These are phyloP conservation scores for Sporothrix pallida DNA, from an alignment of 2,329 filamentous ascomycete species.

Conservation along the genomic window DNA sequence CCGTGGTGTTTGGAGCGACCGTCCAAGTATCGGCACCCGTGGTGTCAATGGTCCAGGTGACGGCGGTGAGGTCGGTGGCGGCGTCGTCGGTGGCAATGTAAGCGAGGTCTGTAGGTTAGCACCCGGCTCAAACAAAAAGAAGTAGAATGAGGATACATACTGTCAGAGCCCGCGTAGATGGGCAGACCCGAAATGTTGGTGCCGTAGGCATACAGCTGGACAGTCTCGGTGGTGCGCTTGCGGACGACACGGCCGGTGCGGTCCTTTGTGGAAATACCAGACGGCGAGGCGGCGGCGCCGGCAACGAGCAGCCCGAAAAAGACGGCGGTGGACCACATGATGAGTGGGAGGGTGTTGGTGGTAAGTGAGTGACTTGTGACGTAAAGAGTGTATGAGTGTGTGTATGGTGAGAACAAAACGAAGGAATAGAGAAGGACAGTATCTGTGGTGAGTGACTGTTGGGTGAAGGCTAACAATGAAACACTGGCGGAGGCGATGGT, in stretches of 20 bases:
- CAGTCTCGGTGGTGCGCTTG: conserved; percentile 27
- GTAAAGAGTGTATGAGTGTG: not conserved
- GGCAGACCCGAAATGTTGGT: conserved; percentile 5
- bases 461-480: not conserved
- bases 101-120: conserved; percentile 15
- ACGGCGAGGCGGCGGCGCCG: not conserved
- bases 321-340: not conserved
- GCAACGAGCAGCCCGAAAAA: conserved; percentile 18
- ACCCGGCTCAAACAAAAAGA: not conserved
- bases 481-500: not conserved
- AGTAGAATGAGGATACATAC: not conserved
- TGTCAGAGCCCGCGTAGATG: conserved; percentile 16
- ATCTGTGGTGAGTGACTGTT: not conserved
- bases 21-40: conserved; percentile 27
- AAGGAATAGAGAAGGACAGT: conserved; percentile 1
- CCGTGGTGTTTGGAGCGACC: conserved; percentile 16
- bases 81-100: conserved; percentile 19
- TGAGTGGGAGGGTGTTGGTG: not conserved
- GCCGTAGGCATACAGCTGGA: conserved; percentile 27
- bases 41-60: conserved; percentile 33
- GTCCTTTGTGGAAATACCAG: not conserved
- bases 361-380: not conserved
- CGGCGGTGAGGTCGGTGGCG: conserved; percentile 23
- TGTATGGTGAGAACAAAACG: not conserved
- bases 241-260: not conserved